Conservation (phyloP, 2,329 filamentous ascomycete species). For the Colletotrichum navitas region DNA sequence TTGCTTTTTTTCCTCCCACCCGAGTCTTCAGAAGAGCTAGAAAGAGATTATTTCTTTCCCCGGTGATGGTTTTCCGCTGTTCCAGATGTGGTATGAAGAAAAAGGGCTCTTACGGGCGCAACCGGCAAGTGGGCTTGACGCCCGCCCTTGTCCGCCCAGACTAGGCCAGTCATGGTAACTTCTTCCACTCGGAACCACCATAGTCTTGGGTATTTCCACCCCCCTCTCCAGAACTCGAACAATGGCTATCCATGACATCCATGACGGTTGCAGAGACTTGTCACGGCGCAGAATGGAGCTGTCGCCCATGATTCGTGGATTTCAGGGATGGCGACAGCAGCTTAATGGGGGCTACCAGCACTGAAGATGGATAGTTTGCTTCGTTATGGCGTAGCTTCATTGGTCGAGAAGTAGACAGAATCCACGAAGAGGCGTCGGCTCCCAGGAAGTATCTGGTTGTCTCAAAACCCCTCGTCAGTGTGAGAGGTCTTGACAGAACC, state of each 20-base stretch:
- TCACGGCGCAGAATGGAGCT: conserved; percentile 23
- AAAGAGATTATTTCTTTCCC: conserved; percentile 9
- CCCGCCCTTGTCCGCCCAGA: conserved; percentile 27
- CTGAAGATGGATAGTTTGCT: conserved; percentile 20
- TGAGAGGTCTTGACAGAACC: conserved; percentile 9
- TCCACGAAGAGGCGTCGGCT: conserved; percentile 6
- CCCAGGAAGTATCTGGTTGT: conserved; percentile 21
- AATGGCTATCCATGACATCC: conserved; percentile 31
- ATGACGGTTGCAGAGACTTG: conserved; percentile 23
- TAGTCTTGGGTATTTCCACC: conserved; percentile 18
- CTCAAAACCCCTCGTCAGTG: conserved; percentile 12
- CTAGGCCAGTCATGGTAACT: conserved; percentile 30
- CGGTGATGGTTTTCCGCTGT: conserved; percentile 32
- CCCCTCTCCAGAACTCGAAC: conserved; percentile 19
- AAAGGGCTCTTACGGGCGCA: conserved; percentile 34
- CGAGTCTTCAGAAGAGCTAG: conserved; percentile 11
- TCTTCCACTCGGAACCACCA: conserved; percentile 10
- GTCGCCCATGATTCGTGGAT: conserved; percentile 38
- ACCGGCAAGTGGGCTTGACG: conserved; percentile 28
- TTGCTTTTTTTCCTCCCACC: conserved; percentile 8
- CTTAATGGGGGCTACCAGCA: conserved; percentile 22
- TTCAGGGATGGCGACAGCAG: conserved; percentile 25
- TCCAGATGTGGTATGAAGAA: conserved; percentile 28
- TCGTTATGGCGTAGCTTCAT: conserved; percentile 15
- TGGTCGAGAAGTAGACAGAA: conserved; percentile 7